phyloP scores from a whole-genome alignment of 2,329 filamentous ascomycete species.

The Raffaelea albimanens region DNA sequence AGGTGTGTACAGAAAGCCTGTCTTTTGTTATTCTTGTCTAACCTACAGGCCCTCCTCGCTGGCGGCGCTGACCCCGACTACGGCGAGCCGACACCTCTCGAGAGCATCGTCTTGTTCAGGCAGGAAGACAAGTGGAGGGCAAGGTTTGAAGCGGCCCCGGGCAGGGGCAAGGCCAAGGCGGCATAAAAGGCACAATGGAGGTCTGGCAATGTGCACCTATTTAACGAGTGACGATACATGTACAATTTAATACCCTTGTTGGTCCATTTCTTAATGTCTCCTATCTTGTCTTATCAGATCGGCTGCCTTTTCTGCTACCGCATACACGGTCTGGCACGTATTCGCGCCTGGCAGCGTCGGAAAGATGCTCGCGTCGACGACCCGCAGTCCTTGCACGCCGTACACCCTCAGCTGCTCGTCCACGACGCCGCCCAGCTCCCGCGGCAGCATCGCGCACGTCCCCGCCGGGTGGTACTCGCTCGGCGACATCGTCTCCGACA shows the following conservation, averaged over 20 bases:
- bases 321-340: slow-evolving; percentile 17
- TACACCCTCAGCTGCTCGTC: slow-evolving; percentile 31
- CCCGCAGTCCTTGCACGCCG: slow-evolving; percentile 30
- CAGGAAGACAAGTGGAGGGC: slow-evolving; percentile 39
- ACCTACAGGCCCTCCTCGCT: slow-evolving; percentile 30
- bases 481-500: slow-evolving; percentile 14
- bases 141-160: slow-evolving; percentile 39
- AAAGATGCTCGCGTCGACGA: slow-evolving; percentile 36
- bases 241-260: too few species aligned
- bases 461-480: slow-evolving; percentile 30
- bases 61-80: slow-evolving; percentile 46
- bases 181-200: too few species aligned
- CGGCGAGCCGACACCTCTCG: slow-evolving; percentile 38
- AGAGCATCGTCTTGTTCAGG: slow-evolving; percentile 41
- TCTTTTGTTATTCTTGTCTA: background rate
- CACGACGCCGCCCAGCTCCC: slow-evolving; percentile 33
- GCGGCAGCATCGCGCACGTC: slow-evolving; percentile 35
- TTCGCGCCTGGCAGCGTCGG: slow-evolving; percentile 23
- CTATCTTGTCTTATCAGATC: background rate
- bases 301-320: slow-evolving; percentile 17
- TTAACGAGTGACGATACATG: too few species aligned
- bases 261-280: too few species aligned
- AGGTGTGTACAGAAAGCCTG: slow-evolving; percentile 23
- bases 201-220: background rate
- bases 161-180: slow-evolving; percentile 30